Conservation (phyloP, 768 basidiomycete genomes). For the Sarcomyxa edulis region DNA sequence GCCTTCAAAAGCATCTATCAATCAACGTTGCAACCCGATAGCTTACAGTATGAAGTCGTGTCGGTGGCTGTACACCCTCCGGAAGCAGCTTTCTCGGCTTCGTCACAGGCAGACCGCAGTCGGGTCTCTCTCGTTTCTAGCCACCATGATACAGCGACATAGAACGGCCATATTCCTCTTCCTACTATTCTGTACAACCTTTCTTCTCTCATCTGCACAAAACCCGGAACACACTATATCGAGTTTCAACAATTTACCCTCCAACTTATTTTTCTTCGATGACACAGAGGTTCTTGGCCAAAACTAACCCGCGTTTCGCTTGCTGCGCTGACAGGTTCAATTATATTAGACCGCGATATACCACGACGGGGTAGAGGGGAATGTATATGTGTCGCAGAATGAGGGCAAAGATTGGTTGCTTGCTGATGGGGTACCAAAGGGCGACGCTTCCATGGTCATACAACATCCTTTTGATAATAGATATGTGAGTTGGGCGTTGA, state of each 20-base stretch:
- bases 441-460: slow-evolving; percentile 65
- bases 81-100: too few relatives aligned
- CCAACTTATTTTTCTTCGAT: slow-evolving; percentile 85
- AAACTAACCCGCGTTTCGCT: not conserved
- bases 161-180: slow-evolving; percentile 13
- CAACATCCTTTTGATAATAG: slow-evolving; percentile 83
- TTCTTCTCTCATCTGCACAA: slow-evolving; percentile 24
- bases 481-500: slow-evolving; percentile 44
- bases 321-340: slow-evolving; percentile 7
- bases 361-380: slow-evolving; percentile 66
- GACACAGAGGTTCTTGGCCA: slow-evolving; percentile 70
- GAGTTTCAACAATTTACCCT: slow-evolving; percentile 68
- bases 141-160: slow-evolving; percentile 20
- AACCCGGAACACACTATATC: slow-evolving; percentile 43
- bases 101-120: too few relatives aligned
- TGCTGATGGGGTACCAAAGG: slow-evolving; percentile 46
- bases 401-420: slow-evolving; percentile 74
- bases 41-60: too few relatives aligned
- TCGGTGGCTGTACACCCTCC: too few relatives aligned
- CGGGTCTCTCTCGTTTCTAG: too few relatives aligned
- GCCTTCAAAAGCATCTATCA: too few relatives aligned
- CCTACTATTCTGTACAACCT: slow-evolving; percentile 12
- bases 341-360: slow-evolving; percentile 57
- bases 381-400: slow-evolving; percentile 74
- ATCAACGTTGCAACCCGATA: too few relatives aligned